Evolutionary conservation across 345 rosid species (phyloP).

Genomic region (Passiflora organensis): DNA sequence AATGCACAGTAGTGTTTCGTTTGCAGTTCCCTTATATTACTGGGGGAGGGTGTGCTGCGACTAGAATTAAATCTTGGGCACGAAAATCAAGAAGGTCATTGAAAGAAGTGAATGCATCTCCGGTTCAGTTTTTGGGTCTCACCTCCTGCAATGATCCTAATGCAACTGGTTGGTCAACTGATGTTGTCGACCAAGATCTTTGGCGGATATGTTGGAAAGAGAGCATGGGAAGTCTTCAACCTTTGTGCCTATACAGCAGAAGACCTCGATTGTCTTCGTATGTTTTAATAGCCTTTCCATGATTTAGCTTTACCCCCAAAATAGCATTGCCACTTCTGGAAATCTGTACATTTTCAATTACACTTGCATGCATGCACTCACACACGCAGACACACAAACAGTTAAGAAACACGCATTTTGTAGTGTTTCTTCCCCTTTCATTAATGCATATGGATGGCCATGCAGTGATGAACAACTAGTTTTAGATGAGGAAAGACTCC

Average conservation of each 20-base stretch:
- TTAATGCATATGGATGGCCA: slow-evolving; percentile 12
- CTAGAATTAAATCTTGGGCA: slow-evolving; percentile 6
- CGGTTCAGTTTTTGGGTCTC: slow-evolving; percentile 43
- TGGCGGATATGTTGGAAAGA: slow-evolving; percentile 68
- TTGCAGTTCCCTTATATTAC: slow-evolving; percentile 54
- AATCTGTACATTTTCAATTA: no score
- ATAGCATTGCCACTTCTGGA: no score
- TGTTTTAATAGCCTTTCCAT: no score
- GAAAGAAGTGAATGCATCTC: slow-evolving; percentile 18
- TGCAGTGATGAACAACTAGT: slow-evolving; percentile 51
- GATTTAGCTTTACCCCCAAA: no score
- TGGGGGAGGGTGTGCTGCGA: slow-evolving; percentile 16
- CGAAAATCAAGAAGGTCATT: slow-evolving; percentile 9
- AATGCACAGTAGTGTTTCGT: slow-evolving; percentile 8
- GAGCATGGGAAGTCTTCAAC: slow-evolving; percentile 27
- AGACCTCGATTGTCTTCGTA: slow-evolving; percentile 16
- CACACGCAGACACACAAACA: no score
- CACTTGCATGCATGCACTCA: no score
- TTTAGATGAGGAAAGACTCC: slow-evolving; percentile 38
- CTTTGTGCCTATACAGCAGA: slow-evolving; percentile 64
- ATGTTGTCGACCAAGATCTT: slow-evolving; percentile 37
- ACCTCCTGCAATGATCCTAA: slow-evolving; percentile 62
- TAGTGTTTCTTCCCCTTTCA: neutral
- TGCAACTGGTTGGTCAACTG: slow-evolving; percentile 54
- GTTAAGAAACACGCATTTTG: no score